Conservation (phyloP, 2,329 filamentous ascomycete species). For the Tolypocladium sp. region DNA sequence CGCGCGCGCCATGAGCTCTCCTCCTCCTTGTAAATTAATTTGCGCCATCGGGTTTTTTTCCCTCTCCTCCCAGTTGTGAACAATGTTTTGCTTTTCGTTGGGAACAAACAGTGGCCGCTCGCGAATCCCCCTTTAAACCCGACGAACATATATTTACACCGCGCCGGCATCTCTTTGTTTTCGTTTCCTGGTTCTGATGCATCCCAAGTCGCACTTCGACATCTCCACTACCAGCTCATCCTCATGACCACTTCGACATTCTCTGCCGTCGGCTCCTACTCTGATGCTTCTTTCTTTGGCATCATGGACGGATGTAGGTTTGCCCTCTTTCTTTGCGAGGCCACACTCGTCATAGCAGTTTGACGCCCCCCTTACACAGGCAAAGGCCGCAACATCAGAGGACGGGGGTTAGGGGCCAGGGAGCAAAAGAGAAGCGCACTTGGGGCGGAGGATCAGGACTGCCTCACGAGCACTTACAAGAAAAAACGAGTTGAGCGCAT, state of each 20-base stretch:
- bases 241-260: not conserved
- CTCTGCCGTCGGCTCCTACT: not conserved
- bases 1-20: not conserved
- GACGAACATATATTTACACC: not conserved
- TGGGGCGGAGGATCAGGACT: not conserved
- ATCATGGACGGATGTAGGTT: constrained; percentile 18
- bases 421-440: not conserved
- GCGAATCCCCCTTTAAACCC: not conserved
- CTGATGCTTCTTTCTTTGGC: not conserved
- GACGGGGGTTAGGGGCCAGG: not conserved
- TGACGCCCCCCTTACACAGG: not conserved
- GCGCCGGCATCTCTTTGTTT: not conserved
- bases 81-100: not conserved
- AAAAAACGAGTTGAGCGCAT: not conserved
- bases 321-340: not conserved
- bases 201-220: not conserved
- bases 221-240: not conserved
- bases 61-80: not conserved
- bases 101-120: not conserved
- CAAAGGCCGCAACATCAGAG: not conserved
- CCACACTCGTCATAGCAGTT: not conserved
- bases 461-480: too few relatives aligned
- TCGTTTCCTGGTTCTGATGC: not conserved
- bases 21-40: not conserved
- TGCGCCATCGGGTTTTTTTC: not conserved